Percentiles rank a stretch among this genome's conserved stretches.
Evolutionary conservation across 441 rosid genomes (phyloP).

Genomic region (Aquilaria agallochum): DNA sequence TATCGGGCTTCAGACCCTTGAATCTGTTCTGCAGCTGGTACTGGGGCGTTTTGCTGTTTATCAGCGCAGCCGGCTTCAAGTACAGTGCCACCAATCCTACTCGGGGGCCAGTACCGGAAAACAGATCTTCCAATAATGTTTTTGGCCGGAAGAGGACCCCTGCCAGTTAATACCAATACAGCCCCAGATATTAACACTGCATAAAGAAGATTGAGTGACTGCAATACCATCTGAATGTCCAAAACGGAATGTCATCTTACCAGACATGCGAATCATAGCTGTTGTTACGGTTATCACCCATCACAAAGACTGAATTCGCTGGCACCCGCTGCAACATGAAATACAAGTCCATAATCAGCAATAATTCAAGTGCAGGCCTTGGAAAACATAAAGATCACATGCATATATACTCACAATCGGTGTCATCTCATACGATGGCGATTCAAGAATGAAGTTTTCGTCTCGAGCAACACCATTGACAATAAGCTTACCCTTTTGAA

Average conservation of each 20-base stretch:
- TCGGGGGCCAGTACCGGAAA: conserved; percentile 91
- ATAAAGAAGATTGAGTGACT: conserved; percentile 7
- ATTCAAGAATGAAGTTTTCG: conserved; percentile 68
- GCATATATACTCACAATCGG: conserved; percentile 53
- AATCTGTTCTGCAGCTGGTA: not conserved
- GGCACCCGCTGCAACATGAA: conserved; percentile 60
- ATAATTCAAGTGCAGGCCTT: not conserved
- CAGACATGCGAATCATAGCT: conserved; percentile 96
- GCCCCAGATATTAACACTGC: not conserved
- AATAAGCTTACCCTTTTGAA: conserved; percentile 66
- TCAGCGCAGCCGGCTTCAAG: conserved; percentile 62
- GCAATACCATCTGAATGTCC: not conserved
- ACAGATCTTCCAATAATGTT: conserved; percentile 92
- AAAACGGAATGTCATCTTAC: conserved; percentile 30
- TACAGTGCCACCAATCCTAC: conserved; percentile 66
- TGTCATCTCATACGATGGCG: conserved; percentile 81
- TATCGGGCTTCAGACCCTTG: no score
- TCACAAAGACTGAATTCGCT: conserved; percentile 80
- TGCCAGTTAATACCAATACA: conserved; percentile 19
- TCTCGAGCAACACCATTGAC: conserved; percentile 69
- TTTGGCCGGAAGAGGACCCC: conserved; percentile 92
- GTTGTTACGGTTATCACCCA: conserved; percentile 97
- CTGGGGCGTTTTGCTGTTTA: conserved; percentile 31
- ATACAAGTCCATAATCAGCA: conserved; percentile 9
- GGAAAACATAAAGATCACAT: not conserved